These are phyloP conservation scores for Thalia dealbata DNA, from an alignment of 176 grass and related monocot genomes.

Conservation along the genomic window DNA sequence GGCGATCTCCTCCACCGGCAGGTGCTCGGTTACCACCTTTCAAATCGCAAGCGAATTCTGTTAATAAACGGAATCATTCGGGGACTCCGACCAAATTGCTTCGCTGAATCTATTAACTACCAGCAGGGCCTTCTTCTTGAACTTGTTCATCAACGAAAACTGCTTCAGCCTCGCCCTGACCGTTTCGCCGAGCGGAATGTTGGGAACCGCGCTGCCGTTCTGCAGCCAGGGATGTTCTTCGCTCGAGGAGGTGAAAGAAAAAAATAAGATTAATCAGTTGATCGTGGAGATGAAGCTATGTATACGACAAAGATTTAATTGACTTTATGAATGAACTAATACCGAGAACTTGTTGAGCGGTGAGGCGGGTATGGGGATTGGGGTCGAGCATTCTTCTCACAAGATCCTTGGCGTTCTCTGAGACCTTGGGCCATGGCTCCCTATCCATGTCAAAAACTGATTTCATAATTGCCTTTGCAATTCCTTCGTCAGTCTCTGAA, in stretches of 20 bases:
- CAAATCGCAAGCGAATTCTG: slow-evolving; percentile 1
- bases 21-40: slow-evolving; percentile 69
- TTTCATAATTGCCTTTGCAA: slow-evolving; percentile 50
- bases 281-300: too few relatives aligned
- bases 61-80: slow-evolving; percentile 2
- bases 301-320: too few relatives aligned
- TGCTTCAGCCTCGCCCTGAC: slow-evolving; percentile 72
- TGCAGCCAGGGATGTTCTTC: slow-evolving; percentile 86
- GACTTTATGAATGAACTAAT: too few relatives aligned
- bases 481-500: slow-evolving; percentile 66
- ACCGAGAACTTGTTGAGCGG: slow-evolving; percentile 63
- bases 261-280: slow-evolving; percentile 17
- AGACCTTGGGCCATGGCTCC: slow-evolving; percentile 81
- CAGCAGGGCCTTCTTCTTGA: slow-evolving; percentile 83
- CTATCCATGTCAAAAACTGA: slow-evolving; percentile 51
- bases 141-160: slow-evolving; percentile 87
- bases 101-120: slow-evolving; percentile 32
- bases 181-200: slow-evolving; percentile 60
- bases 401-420: slow-evolving; percentile 77
- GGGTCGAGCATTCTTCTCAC: slow-evolving; percentile 73
- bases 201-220: slow-evolving; percentile 49
- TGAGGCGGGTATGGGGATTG: slow-evolving; percentile 39
- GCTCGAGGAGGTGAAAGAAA: slow-evolving; percentile 19
- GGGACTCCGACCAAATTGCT: background rate
- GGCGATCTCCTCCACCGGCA: slow-evolving; percentile 51